Evolutionary conservation across 2,329 filamentous ascomycete genomes (phyloP).

Genomic region (Xylaria sp.): DNA sequence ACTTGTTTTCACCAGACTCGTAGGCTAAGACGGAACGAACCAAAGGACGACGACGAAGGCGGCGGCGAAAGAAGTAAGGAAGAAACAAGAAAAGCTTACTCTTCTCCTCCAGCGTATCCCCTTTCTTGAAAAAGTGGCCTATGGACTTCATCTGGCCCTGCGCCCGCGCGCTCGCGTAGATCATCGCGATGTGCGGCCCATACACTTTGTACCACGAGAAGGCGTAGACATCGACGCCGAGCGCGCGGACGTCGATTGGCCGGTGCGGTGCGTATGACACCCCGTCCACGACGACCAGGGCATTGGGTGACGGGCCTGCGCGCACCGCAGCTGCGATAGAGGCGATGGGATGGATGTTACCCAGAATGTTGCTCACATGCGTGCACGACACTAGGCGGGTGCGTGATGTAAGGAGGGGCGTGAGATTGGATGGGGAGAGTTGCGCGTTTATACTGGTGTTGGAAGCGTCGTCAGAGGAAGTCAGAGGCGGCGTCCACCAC

Average conservation of each 20-base stretch:
- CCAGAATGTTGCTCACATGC: constrained; percentile 60
- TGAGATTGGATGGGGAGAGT: constrained; percentile 62
- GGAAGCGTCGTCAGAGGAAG: constrained; percentile 10
- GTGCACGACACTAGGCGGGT: constrained; percentile 76
- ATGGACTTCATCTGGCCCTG: constrained; percentile 59
- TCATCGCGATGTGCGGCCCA: constrained; percentile 73
- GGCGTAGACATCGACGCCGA: constrained; percentile 77
- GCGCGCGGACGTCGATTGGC: constrained; percentile 67
- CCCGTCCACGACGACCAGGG: constrained; percentile 74
- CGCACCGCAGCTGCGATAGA: constrained; percentile 34
- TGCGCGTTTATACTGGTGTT: constrained; percentile 55
- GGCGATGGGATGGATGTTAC: constrained; percentile 34
- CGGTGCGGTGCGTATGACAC: constrained; percentile 79
- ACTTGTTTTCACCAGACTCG: neutral
- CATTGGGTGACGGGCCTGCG: constrained; percentile 49
- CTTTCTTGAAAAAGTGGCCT: constrained; percentile 65
- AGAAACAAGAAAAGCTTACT: neutral
- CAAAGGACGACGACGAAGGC: neutral
- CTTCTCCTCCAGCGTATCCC: constrained; percentile 66
- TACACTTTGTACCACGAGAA: constrained; percentile 87
- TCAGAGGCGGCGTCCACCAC: constrained; percentile 67
- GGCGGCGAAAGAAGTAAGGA: neutral
- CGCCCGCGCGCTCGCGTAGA: constrained; percentile 67
- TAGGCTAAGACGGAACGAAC: neutral
- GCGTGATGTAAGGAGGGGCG: constrained; percentile 62